phyloP scores from a whole-genome alignment of 202 grass and related monocot species.

The Setaria viridis region DNA sequence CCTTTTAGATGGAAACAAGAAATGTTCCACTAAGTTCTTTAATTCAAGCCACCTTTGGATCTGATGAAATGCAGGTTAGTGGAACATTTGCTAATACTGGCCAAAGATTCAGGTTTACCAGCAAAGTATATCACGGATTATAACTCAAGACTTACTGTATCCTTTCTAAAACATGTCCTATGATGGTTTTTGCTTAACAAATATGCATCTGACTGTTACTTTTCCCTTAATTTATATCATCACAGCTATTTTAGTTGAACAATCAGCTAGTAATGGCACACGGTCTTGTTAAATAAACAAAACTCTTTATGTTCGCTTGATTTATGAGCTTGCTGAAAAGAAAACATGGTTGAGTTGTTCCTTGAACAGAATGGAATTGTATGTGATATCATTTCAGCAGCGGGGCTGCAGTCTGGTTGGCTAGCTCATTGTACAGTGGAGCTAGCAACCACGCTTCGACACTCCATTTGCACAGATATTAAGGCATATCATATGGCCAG shows the following conservation, averaged over 20 bases:
- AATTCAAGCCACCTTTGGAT: constrained; percentile 27
- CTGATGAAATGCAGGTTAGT: constrained; percentile 62
- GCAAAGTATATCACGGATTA: constrained; percentile 72
- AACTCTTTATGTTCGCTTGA: constrained; percentile 25
- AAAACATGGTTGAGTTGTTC: constrained; percentile 13
- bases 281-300: constrained; percentile 1
- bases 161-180: constrained; percentile 46
- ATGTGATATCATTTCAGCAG: background rate
- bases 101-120: constrained; percentile 53
- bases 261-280: constrained; percentile 13
- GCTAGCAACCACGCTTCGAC: no score
- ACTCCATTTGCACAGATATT: no score
- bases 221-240: background rate
- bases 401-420: no score
- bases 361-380: constrained; percentile 30
- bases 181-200: constrained; percentile 29
- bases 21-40: constrained; percentile 12
- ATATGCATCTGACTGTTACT: constrained; percentile 6
- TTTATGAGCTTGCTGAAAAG: constrained; percentile 17
- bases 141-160: constrained; percentile 77
- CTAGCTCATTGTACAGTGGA: no score
- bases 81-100: constrained; percentile 74
- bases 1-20: constrained; percentile 19
- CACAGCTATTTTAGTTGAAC: constrained; percentile 33
- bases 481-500: no score